Evolutionary conservation across 345 rosid genomes (phyloP).

Genomic region (Bruguiera sexangula): DNA sequence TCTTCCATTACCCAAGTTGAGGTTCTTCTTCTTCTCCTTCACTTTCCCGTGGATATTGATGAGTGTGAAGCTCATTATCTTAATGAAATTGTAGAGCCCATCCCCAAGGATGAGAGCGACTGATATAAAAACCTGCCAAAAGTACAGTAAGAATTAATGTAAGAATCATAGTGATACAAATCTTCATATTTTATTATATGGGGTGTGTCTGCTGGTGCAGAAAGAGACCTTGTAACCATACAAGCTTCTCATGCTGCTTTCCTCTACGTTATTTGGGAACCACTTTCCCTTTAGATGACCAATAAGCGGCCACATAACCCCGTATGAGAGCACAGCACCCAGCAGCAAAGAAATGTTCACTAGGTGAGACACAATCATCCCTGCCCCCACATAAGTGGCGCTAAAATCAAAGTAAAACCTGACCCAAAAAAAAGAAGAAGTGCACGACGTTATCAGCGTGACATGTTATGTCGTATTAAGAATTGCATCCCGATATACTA

Average conservation of each 20-base stretch:
- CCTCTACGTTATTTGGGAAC: constrained; percentile 58
- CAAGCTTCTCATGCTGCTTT: constrained; percentile 77
- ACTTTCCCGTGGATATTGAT: constrained; percentile 44
- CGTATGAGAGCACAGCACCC: constrained; percentile 79
- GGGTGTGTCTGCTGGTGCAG: not conserved
- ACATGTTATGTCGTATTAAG: not conserved
- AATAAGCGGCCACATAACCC: constrained; percentile 91
- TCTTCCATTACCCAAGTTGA: constrained; percentile 15
- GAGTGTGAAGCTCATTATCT: constrained; percentile 50
- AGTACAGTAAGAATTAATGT: not conserved
- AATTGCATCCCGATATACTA: not conserved
- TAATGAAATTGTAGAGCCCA: constrained; percentile 82
- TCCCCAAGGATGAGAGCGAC: constrained; percentile 89
- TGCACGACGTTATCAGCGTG: not conserved
- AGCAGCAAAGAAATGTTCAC: constrained; percentile 81
- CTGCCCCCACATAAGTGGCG: constrained; percentile 83
- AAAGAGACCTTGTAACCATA: constrained; percentile 85
- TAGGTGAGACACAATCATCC: constrained; percentile 89
- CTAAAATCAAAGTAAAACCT: constrained; percentile 90
- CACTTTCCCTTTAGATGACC: constrained; percentile 64
- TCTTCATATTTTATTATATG: not conserved
- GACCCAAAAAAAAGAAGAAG: not conserved
- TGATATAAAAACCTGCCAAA: constrained; percentile 59
- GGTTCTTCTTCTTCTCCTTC: constrained; percentile 34
- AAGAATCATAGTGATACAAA: not conserved